Evolutionary conservation across 1,139 yeast species (phyloP).

Genomic region (Candida tetrigidarum): DNA sequence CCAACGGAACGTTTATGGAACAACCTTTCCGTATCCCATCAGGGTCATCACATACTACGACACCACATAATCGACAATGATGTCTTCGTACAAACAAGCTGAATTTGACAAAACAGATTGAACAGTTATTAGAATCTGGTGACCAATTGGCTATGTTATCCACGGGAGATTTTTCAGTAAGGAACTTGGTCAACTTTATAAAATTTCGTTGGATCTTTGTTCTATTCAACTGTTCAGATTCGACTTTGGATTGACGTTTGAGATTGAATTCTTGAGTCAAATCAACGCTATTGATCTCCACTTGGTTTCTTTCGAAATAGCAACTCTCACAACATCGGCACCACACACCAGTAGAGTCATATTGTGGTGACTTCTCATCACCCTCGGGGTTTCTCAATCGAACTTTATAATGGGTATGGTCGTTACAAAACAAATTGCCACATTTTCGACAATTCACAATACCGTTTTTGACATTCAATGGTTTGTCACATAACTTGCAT

Average conservation of each 20-base stretch:
- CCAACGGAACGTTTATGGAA: slow-evolving; percentile 71
- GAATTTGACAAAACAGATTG: slow-evolving; percentile 64
- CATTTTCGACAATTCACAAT: slow-evolving; percentile 69
- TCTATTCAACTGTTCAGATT: slow-evolving; percentile 49
- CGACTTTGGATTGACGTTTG: slow-evolving; percentile 44
- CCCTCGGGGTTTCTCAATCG: slow-evolving; percentile 40
- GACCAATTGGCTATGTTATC: slow-evolving; percentile 57
- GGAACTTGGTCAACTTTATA: slow-evolving; percentile 41
- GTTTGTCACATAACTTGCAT: slow-evolving; percentile 47
- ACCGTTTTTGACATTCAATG: slow-evolving; percentile 53
- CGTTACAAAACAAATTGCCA: slow-evolving; percentile 70
- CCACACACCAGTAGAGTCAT: slow-evolving; percentile 60
- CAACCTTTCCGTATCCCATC: slow-evolving; percentile 47
- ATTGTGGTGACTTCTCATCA: slow-evolving; percentile 38
- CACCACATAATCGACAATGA: slow-evolving; percentile 88
- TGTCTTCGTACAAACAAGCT: slow-evolving; percentile 71
- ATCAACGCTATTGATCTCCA: slow-evolving; percentile 57
- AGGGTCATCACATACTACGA: slow-evolving; percentile 75
- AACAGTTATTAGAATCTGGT: slow-evolving; percentile 60
- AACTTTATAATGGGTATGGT: slow-evolving; percentile 62
- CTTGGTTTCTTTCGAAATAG: slow-evolving; percentile 41
- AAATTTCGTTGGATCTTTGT: slow-evolving; percentile 69
- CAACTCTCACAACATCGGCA: slow-evolving; percentile 71
- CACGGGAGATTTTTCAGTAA: slow-evolving; percentile 19
- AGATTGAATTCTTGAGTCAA: slow-evolving; percentile 45